Evolutionary conservation across 441 rosid genomes (phyloP).

Genomic region (Adansonia madagascariensis): DNA sequence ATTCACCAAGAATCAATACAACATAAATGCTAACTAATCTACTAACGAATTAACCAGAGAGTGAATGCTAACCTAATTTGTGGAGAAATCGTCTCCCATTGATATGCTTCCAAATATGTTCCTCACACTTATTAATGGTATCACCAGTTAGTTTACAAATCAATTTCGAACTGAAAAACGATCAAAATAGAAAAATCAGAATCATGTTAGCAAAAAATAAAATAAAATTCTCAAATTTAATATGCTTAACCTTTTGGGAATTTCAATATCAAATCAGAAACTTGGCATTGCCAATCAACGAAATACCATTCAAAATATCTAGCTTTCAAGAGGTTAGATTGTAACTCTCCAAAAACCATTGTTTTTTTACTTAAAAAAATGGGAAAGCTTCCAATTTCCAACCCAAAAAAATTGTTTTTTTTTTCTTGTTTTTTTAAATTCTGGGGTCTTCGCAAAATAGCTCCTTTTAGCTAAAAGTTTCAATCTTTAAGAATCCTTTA

Average conservation of each 20-base stretch:
- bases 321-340: not conserved
- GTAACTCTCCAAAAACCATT: not conserved
- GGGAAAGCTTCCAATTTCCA: not conserved
- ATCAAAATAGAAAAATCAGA: constrained; percentile 15
- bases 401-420: not conserved
- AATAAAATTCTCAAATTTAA: not conserved
- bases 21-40: not conserved
- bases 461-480: not conserved
- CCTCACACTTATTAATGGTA: constrained; percentile 84
- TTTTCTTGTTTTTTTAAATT: not conserved
- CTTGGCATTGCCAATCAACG: not conserved
- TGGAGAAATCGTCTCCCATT: constrained; percentile 83
- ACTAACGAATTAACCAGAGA: not conserved
- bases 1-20: not conserved
- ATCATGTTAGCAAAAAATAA: not conserved
- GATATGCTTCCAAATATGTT: constrained; percentile 95
- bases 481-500: not conserved
- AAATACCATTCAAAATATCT: not conserved
- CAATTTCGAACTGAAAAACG: constrained; percentile 63
- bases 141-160: constrained; percentile 88
- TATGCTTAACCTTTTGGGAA: too few relatives aligned
- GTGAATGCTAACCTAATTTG: constrained; percentile 64
- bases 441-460: not conserved
- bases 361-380: not conserved
- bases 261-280: not conserved